Evolutionary conservation across 805 yeast genomes (phyloP), one percentile per base, ranked within the genome.

Genomic region (Yarrowia phangngaensis): DNA sequence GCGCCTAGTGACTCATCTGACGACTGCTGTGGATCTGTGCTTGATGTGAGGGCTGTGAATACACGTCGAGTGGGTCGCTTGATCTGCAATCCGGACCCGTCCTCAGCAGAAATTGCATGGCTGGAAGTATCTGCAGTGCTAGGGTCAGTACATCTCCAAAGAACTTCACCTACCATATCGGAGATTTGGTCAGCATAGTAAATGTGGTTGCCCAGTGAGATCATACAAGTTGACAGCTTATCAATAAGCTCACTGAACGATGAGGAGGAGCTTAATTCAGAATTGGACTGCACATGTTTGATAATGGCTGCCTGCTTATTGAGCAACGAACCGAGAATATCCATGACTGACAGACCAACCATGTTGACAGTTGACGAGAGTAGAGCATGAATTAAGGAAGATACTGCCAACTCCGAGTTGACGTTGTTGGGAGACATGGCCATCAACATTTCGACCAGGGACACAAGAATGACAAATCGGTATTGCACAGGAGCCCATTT

Each of bases 101-200:
- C 38, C 22, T 41, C 32, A 11, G 13, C 31, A 13, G 51, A 20
- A 8, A 35, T 24, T n/a, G 50, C 20, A 9, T 38, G 31, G 26
- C 31, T 26, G 4, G 50, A 20, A 23, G 8, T 11, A 2, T 26
- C 54, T 3, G 49, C 38, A 11, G 54, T 22, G 8, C 30, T 17
- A 15, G 41, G 49, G n/a, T 41, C 28, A 3, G 58, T 52, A 46
- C 66, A 57, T 29, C 59, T 52, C n/a, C 51, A 33, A 20, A 70
- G 54, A 11, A 88, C 68, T 52, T 84, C 95, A 20, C 78, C 75
- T 14, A 88, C 69, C 69, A 90, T 81, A 61, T 89, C 97, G 12
- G 81, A 74, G 4, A 83, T 77, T 63, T 92, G 98, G 56, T 87
- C 94, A 52, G 80, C 80, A 62, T 90, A 90, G 58, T 88, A 88